Percentiles rank a stretch among this genome's conserved stretches.
These are phyloP conservation scores for Solanum sejunctum DNA, from an alignment of 257 asterid genomes.

Conservation along the genomic window DNA sequence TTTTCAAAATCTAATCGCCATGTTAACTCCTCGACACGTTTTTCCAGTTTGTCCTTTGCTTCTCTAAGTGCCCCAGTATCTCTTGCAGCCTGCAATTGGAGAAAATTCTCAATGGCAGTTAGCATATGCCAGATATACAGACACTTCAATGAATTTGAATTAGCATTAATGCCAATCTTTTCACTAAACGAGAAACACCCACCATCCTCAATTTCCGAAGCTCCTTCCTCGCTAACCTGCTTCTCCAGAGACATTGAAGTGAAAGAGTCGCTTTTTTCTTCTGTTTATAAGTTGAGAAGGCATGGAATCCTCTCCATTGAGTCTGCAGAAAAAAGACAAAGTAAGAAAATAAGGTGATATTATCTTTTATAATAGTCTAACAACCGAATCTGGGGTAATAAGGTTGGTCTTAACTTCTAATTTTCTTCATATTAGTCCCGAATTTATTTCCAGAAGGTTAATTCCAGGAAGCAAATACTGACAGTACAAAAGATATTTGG, in stretches of 20 bases:
- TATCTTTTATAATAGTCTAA: background rate
- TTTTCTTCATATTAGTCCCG: background rate
- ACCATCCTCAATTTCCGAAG: constrained; percentile 83
- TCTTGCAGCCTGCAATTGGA: constrained; percentile 66
- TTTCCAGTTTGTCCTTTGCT: constrained; percentile 92
- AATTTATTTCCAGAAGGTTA: background rate
- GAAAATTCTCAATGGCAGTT: constrained; percentile 2
- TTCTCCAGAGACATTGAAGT: constrained; percentile 94
- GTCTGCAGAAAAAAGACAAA: constrained; percentile 34
- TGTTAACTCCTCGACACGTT: constrained; percentile 86
- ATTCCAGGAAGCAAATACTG: background rate
- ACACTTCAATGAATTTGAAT: background rate
- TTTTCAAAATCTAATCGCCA: constrained; percentile 88
- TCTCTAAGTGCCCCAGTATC: constrained; percentile 92
- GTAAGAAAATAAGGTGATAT: background rate
- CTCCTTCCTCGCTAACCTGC: constrained; percentile 70
- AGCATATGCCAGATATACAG: background rate
- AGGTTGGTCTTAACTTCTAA: background rate
- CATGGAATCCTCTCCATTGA: constrained; percentile 69
- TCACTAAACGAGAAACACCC: constrained; percentile 6
- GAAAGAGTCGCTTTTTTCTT: constrained; percentile 40
- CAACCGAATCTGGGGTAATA: background rate
- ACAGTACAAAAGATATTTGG: background rate
- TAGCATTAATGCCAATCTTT: background rate
- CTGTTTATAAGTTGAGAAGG: constrained; percentile 38